Evolutionary conservation across 2,329 filamentous ascomycete genomes (phyloP).

Genomic region (Verticillium tricorpus): DNA sequence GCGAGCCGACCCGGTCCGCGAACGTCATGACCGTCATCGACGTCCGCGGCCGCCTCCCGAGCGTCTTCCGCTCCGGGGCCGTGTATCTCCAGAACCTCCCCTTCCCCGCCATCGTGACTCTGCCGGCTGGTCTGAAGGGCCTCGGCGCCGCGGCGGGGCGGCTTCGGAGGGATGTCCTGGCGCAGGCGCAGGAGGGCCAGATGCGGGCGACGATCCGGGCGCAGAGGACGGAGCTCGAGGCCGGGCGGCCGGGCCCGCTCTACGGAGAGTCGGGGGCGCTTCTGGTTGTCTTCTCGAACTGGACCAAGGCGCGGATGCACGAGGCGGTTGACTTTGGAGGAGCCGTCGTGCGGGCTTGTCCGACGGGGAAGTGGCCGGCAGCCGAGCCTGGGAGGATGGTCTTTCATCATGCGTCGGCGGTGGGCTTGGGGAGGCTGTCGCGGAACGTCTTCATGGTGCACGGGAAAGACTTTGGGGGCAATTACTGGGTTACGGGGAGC

Average conservation of each 20-base stretch:
- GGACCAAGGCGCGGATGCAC: slow-evolving; percentile 29
- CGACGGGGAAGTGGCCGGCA: neutral
- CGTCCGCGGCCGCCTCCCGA: slow-evolving; percentile 18
- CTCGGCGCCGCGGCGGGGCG: neutral
- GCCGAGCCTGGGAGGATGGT: neutral
- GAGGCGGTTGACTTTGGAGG: slow-evolving; percentile 29
- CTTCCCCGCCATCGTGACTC: slow-evolving; percentile 14
- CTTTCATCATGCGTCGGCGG: neutral
- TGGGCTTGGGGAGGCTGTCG: too few species aligned
- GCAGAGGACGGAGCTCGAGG: neutral
- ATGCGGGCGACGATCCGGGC: too few species aligned
- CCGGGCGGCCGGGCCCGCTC: slow-evolving; percentile 15
- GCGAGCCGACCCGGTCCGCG: slow-evolving; percentile 11
- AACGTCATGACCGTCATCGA: slow-evolving; percentile 20
- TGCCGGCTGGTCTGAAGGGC: neutral
- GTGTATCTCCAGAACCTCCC: slow-evolving; percentile 21
- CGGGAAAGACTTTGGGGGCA: slow-evolving; percentile 21
- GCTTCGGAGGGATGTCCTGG: slow-evolving; percentile 26
- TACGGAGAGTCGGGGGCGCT: slow-evolving; percentile 27
- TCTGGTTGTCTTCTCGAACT: slow-evolving; percentile 30
- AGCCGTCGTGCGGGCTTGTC: slow-evolving; percentile 16
- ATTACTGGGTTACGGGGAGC: slow-evolving; percentile 19
- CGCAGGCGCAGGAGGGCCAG: slow-evolving; percentile 28
- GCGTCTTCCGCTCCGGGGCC: slow-evolving; percentile 9
- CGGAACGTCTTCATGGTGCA: slow-evolving; percentile 3